Evolutionary conservation across 495 filamentous ascomycete species (phyloP).

Genomic region (Penicillium turbatum): DNA sequence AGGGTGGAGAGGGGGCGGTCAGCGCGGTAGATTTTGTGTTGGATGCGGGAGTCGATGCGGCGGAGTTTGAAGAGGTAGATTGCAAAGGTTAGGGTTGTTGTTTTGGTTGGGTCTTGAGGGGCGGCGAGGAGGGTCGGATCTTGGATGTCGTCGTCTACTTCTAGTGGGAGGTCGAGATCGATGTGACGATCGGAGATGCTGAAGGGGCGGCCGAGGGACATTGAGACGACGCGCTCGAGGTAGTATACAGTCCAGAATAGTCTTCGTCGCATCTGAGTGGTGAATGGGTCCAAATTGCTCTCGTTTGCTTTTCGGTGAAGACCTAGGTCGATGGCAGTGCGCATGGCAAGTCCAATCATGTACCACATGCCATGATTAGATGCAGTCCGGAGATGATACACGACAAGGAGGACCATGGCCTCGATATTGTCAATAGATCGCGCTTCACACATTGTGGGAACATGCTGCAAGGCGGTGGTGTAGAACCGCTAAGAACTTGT

Average conservation of each 20-base stretch:
- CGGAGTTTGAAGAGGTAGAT: slow-evolving; percentile 50
- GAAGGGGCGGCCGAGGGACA: slow-evolving; percentile 49
- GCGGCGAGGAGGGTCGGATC: slow-evolving; percentile 40
- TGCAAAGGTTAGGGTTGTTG: slow-evolving; percentile 44
- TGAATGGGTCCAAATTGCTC: slow-evolving; percentile 42
- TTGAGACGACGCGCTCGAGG: slow-evolving; percentile 47
- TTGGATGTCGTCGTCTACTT: slow-evolving; percentile 45
- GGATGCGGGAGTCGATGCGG: slow-evolving; percentile 50
- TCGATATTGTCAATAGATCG: slow-evolving; percentile 51
- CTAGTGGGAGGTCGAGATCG: slow-evolving; percentile 46
- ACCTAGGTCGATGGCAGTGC: slow-evolving; percentile 51
- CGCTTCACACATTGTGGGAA: slow-evolving; percentile 47
- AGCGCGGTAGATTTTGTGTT: slow-evolving; percentile 52
- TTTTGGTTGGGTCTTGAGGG: slow-evolving; percentile 28
- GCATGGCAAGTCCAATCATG: slow-evolving; percentile 54
- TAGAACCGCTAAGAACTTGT: slow-evolving; percentile 38
- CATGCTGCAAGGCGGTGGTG: slow-evolving; percentile 46
- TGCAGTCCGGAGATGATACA: slow-evolving; percentile 49
- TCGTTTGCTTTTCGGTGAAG: slow-evolving; percentile 49
- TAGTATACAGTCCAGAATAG: slow-evolving; percentile 55
- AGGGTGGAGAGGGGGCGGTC: slow-evolving; percentile 45
- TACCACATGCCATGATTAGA: slow-evolving; percentile 55
- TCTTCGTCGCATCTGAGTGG: slow-evolving; percentile 45
- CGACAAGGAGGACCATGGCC: slow-evolving; percentile 52
- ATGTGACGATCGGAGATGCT: slow-evolving; percentile 52